phyloP scores from a whole-genome alignment of 495 filamentous ascomycete species.

The Penicillium ochrochloron region DNA sequence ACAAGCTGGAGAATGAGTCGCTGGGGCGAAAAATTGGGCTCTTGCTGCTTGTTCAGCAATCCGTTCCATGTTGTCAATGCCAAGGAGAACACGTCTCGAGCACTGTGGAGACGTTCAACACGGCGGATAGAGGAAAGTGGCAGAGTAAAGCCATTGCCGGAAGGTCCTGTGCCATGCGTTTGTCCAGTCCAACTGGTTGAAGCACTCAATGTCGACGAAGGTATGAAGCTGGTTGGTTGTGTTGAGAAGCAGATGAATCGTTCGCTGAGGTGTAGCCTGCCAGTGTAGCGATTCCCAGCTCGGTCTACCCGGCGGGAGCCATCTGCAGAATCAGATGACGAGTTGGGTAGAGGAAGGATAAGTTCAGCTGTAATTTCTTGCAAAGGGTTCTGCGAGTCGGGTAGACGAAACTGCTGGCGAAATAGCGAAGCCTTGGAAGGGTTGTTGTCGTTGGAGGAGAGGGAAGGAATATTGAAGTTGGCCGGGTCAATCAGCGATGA shows the following conservation, averaged over 20 bases:
- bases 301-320: constrained; percentile 62
- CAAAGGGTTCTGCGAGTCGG: constrained; percentile 85
- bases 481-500: constrained; percentile 89
- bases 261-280: constrained; percentile 91
- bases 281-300: constrained; percentile 83
- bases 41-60: constrained; percentile 55
- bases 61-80: constrained; percentile 97
- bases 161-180: constrained; percentile 88
- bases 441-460: constrained; percentile 70
- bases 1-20: constrained; percentile 88
- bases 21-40: constrained; percentile 64
- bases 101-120: constrained; percentile 89
- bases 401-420: constrained; percentile 94
- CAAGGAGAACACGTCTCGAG: constrained; percentile 88
- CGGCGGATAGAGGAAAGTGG: constrained; percentile 88
- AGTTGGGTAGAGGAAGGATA: constrained; percentile 69
- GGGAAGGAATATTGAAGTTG: constrained; percentile 63
- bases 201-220: constrained; percentile 71
- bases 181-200: constrained; percentile 84
- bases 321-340: constrained; percentile 58
- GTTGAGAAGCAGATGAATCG: constrained; percentile 95
- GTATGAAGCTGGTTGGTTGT: constrained; percentile 84
- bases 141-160: constrained; percentile 95
- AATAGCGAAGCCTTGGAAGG: constrained; percentile 93
- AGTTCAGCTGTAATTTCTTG: constrained; percentile 97